Evolutionary conservation across 768 basidiomycete species (phyloP).

Genomic region (Boletus eberwhitei): DNA sequence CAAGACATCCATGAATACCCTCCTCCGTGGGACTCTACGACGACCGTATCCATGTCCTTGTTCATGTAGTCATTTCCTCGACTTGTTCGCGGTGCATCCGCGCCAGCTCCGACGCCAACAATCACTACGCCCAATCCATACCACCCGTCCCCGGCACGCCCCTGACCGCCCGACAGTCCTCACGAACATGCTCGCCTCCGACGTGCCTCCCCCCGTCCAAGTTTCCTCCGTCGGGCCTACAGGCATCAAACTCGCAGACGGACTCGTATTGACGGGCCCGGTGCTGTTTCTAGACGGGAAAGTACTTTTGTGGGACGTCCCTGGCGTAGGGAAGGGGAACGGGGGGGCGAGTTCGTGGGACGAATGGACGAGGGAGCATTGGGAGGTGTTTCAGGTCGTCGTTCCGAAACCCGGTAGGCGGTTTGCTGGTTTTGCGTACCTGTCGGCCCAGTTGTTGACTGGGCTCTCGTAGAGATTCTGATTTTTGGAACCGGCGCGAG

Average conservation of each 20-base stretch:
- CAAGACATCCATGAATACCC: not conserved
- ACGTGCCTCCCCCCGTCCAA: constrained; percentile 65
- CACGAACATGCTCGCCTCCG: constrained; percentile 73
- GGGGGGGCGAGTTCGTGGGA: constrained; percentile 43
- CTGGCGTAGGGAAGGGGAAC: constrained; percentile 17
- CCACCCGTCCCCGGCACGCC: constrained; percentile 1
- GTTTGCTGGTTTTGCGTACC: no score
- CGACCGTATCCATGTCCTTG: not conserved
- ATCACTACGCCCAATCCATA: constrained; percentile 13
- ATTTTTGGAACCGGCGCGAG: constrained; percentile 82
- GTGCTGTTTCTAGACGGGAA: constrained; percentile 84
- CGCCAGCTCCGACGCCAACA: not conserved
- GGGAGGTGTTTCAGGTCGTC: constrained; percentile 77
- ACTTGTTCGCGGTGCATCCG: not conserved
- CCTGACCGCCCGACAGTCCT: constrained; percentile 35
- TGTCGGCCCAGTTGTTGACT: not conserved
- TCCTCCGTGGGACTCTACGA: constrained; percentile 5
- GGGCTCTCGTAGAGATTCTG: constrained; percentile 67
- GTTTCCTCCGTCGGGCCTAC: constrained; percentile 59
- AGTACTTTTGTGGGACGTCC: constrained; percentile 89
- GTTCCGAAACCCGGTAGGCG: constrained; percentile 78
- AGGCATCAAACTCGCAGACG: constrained; percentile 74
- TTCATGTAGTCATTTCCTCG: not conserved
- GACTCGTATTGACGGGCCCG: constrained; percentile 71
- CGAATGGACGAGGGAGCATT: constrained; percentile 71